A percentile compares a stretch with the other conserved stretches of the same genome.
Conservation (phyloP, 2,329 filamentous ascomycete species). For the Exophiala bonariae region DNA sequence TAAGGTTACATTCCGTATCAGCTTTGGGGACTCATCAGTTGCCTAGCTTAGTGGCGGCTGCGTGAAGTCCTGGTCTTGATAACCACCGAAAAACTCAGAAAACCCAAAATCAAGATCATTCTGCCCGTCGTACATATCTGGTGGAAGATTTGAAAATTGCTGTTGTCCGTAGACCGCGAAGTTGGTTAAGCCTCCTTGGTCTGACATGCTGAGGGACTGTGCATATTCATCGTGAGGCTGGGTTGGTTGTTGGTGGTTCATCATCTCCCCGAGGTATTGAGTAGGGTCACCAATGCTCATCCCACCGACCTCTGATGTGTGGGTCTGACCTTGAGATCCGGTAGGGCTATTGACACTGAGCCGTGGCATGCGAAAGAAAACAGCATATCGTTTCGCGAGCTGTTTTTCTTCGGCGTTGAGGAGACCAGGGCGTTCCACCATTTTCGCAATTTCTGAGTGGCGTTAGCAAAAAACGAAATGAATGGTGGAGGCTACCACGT, state of each 20-base stretch:
- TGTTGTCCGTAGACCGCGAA: constrained; percentile 15
- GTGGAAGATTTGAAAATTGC: constrained; percentile 9
- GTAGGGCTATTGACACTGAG: constrained; percentile 11
- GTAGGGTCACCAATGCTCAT: constrained; percentile 10
- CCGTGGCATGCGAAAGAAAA: constrained; percentile 21
- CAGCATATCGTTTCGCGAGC: constrained; percentile 18
- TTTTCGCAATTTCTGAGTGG: constrained; percentile 16
- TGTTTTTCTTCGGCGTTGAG: constrained; percentile 15
- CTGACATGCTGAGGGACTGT: constrained; percentile 2
- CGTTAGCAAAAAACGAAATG: neutral
- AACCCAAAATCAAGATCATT: constrained; percentile 18
- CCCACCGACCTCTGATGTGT: neutral
- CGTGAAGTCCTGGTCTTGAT: constrained; percentile 11
- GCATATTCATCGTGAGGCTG: constrained; percentile 4
- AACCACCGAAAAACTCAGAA: constrained; percentile 20
- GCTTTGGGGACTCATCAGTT: too few relatives aligned
- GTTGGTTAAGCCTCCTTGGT: neutral
- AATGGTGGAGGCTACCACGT: neutral
- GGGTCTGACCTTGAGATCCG: constrained; percentile 3
- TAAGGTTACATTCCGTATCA: too few relatives aligned
- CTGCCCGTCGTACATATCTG: constrained; percentile 9
- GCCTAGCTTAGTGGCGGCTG: neutral
- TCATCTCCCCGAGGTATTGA: neutral
- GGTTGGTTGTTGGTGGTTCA: constrained; percentile 12
- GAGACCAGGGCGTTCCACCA: constrained; percentile 13